Evolutionary conservation across 352 stramenopile species (phyloP), one percentile per base, ranked within the genome.

Genomic region (Phytophthora sojae): DNA sequence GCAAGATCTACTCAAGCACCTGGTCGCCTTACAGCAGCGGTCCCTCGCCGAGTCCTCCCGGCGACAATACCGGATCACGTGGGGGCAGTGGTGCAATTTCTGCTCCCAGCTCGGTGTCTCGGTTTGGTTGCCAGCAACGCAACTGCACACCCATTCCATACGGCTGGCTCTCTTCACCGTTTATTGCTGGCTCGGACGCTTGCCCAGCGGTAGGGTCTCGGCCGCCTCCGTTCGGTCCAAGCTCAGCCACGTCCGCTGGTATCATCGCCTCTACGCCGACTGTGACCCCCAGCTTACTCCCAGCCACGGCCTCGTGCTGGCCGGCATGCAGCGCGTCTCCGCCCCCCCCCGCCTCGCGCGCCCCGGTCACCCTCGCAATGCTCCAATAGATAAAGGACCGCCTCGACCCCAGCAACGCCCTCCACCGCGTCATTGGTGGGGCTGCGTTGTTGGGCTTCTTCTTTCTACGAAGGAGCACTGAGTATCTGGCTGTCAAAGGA

Each of bases 351-450:
- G 9, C 15, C 0, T n/a, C 9, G 2, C 59, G 47, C 15, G 12
- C 26, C 8, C n/a, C 59, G 0, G 14, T 58, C 47, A 64, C 29
- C 6, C 4, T 32, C 26, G 19, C 6, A 15, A 56, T 49, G 58
- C 49, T 65, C 1, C 19, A 58, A 12, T 53, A 47, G 9, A n/a
- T 25, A 7, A 32, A 35, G 1, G n/a, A 35, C 0, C 7, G 21
- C 11, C 52, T 68, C 51, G 42, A 68, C 9, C n/a, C 47, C 39
- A 35, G n/a, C 17, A 57, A 60, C 32, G n/a, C 39, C 53, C 53
- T 29, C 0, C 62, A 62, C n/a, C 42, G 62, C 62, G 53, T 69
- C 53, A 37, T 69, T 58, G 54, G 30, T 58, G 61, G 62, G 53
- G 44, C 44, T 64, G 54, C 32, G 44, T 2, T 70, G 45, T 47